These are phyloP conservation scores for Rickenella mellea DNA, from an alignment of 768 basidiomycete species.

Conservation along the genomic window DNA sequence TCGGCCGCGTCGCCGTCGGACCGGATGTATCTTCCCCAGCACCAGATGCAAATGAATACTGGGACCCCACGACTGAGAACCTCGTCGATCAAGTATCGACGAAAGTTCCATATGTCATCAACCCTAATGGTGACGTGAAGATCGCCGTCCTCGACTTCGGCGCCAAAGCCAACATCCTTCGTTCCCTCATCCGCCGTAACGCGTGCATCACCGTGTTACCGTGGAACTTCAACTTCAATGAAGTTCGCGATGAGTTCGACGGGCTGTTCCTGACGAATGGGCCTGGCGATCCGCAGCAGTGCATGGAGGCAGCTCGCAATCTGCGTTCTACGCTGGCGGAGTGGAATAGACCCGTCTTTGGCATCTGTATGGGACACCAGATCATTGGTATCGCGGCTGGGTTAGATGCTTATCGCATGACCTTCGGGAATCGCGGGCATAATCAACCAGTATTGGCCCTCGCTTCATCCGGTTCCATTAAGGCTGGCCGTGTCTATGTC, in stretches of 20 bases:
- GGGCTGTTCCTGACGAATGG: slow-evolving; percentile 96
- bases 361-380: slow-evolving; percentile 99
- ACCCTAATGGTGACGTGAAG: slow-evolving; percentile 77
- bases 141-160: slow-evolving; percentile 97
- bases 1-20: slow-evolving; percentile 84
- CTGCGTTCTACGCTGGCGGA: slow-evolving; percentile 76
- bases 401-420: slow-evolving; percentile 95
- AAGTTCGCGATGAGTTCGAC: slow-evolving; percentile 82
- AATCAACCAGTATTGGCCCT: slow-evolving; percentile 97
- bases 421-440: slow-evolving; percentile 98
- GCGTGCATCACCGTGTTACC: slow-evolving; percentile 93
- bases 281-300: slow-evolving; percentile 87
- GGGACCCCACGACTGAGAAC: slow-evolving; percentile 89
- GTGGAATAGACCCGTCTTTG: slow-evolving; percentile 93
- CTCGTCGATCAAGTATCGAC: slow-evolving; percentile 92
- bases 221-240: slow-evolving; percentile 96
- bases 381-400: slow-evolving; percentile 97
- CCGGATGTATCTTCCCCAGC: slow-evolving; percentile 49
- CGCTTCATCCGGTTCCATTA: slow-evolving; percentile 88
- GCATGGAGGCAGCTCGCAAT: slow-evolving; percentile 74
- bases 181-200: slow-evolving; percentile 82
- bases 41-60: slow-evolving; percentile 67
- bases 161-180: slow-evolving; percentile 93
- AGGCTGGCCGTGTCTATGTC: slow-evolving; percentile 93
- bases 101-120: slow-evolving; percentile 72